phyloP scores from a whole-genome alignment of 139 green algal genomes.

The Eudorina sp. region DNA sequence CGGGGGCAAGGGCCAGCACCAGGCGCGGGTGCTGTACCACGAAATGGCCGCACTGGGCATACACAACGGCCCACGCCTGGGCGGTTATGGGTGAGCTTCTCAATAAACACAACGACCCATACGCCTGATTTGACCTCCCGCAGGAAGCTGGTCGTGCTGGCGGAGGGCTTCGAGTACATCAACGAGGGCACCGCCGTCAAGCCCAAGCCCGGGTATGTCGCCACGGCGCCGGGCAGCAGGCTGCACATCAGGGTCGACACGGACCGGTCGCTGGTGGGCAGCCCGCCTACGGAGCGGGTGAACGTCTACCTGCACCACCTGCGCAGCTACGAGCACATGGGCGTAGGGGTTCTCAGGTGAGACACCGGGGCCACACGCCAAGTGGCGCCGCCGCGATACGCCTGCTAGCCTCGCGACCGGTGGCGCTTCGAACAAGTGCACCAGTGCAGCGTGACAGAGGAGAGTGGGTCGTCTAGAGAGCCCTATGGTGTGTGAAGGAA shows the following conservation, averaged over 20 bases:
- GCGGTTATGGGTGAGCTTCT: too few relatives aligned
- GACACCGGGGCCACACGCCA: background rate
- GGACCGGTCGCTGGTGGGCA: conserved; percentile 4
- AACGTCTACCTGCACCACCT: conserved; percentile 42
- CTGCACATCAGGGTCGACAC: conserved; percentile 42
- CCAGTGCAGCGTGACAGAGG: too few relatives aligned
- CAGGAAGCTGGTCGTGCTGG: background rate
- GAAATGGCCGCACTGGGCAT: too few relatives aligned
- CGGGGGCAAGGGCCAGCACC: too few relatives aligned
- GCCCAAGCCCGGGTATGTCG: conserved; percentile 47
- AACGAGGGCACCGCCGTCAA: conserved; percentile 37
- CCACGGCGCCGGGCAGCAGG: background rate
- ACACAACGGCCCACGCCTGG: too few relatives aligned
- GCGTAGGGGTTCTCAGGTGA: conserved; percentile 15
- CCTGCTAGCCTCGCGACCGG: background rate
- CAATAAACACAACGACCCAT: too few relatives aligned
- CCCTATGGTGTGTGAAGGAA: too few relatives aligned
- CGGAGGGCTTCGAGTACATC: conserved; percentile 35
- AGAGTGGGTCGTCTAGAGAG: too few relatives aligned
- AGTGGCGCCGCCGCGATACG: background rate
- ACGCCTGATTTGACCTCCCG: too few relatives aligned
- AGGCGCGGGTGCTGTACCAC: too few relatives aligned
- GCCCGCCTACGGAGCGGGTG: background rate
- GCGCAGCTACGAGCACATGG: conserved; percentile 48
- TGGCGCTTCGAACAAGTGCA: too few relatives aligned